Conservation (phyloP, 2,329 filamentous ascomycete species). For the Fusarium burgessii region DNA sequence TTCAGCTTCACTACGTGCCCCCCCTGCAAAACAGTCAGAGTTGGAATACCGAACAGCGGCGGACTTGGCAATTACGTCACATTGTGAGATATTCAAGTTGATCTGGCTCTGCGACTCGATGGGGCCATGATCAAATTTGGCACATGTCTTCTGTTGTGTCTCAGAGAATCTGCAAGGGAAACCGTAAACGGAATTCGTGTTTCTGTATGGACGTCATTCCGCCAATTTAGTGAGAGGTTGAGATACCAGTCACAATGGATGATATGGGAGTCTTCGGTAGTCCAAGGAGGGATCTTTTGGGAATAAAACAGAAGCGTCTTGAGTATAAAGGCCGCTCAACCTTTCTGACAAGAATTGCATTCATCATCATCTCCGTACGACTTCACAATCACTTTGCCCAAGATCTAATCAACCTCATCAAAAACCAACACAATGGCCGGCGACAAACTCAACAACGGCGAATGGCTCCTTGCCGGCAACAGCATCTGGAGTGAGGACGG, state of each 20-base stretch:
- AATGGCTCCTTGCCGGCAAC: constrained; percentile 18
- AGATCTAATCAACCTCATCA: too few relatives aligned
- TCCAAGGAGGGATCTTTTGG: neutral
- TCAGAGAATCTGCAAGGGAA: neutral
- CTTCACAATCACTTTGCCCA: neutral
- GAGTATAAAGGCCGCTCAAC: neutral
- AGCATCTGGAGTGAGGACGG: constrained; percentile 18
- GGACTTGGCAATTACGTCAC: neutral
- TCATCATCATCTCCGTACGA: neutral
- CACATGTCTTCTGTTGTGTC: neutral
- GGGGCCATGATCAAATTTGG: neutral
- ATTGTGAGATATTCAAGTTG: neutral
- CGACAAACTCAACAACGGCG: constrained; percentile 14
- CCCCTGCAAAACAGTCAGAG: too few relatives aligned
- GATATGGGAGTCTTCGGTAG: neutral
- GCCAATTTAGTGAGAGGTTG: neutral
- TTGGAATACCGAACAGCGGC: too few relatives aligned
- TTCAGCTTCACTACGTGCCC: too few relatives aligned
- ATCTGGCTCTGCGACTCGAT: neutral
- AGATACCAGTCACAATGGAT: neutral
- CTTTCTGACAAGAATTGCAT: neutral
- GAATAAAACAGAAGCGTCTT: neutral
- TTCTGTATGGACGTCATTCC: neutral
- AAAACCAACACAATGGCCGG: too few relatives aligned
- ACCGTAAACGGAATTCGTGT: neutral